Evolutionary conservation across 2,329 filamentous ascomycete species (phyloP), one percentile per base, ranked within the genome.

Genomic region (Chrysoporthe austroafricana): DNA sequence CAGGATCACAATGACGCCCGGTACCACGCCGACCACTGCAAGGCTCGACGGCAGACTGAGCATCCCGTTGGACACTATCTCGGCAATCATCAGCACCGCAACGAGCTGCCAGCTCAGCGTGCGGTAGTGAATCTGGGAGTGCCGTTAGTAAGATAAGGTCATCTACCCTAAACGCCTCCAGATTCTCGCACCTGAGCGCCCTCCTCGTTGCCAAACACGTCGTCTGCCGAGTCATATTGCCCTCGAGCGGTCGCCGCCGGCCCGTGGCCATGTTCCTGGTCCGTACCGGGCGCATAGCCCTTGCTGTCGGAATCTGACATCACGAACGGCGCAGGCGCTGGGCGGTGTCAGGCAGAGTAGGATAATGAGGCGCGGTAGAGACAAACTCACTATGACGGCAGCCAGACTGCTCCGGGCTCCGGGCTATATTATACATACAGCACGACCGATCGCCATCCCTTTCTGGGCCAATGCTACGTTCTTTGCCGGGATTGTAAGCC

Each of bases 11-110:
- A 85, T 75, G n/a, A 85, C 74, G 6, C 84, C 84, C 0, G 84
- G 84, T 1, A 85, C 82, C 60, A 86, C 77, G 32, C 84, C 84
- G 14, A 86, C 83, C 2, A 82, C 80, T 0, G 84, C 83, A 4
- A 85, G 75, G 26, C 81, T 83, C 5, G 81, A 84, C 0, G 85
- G 84, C 5, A 86, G 76, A 5, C 81, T 84, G 8, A 86, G 79
- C 80, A 86, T 86, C 67, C 84, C 84, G 69, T 84, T 84, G 48
- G 79, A 81, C 1, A 86, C 83, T 66, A 86, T 86, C 74, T 86
- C 85, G 16, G 84, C 82, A 61, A 86, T 84, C 84, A 86, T 86
- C 68, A 86, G 76, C 5, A 84, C 75, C 3, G 83, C 79, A 4
- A 85, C 83, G 46, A 85, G 76, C 48, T 79, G 81, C 85, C 84